Conservation (phyloP, 2,329 filamentous ascomycete species). For the Aspergillus brasiliensis region DNA sequence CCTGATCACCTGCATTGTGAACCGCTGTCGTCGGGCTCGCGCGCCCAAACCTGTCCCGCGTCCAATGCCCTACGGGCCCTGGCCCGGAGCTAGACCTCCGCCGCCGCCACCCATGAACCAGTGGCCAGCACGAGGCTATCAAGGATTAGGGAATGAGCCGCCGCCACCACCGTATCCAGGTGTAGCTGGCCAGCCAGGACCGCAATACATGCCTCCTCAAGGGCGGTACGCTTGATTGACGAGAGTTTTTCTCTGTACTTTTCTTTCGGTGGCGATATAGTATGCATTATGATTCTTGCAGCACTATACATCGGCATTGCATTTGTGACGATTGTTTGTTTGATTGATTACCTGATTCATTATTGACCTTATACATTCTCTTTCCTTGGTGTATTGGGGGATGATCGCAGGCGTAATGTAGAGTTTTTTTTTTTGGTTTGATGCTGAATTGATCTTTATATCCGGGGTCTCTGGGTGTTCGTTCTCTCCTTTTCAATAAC, state of each 20-base stretch:
- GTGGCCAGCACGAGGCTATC: slow-evolving; percentile 30
- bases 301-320: neutral
- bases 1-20: slow-evolving; percentile 67
- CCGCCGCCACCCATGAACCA: slow-evolving; percentile 22
- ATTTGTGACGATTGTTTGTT: neutral
- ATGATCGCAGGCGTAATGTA: neutral
- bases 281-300: slow-evolving; percentile 8
- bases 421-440: neutral
- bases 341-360: too few relatives aligned
- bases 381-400: too few relatives aligned
- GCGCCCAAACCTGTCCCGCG: slow-evolving; percentile 23
- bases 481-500: too few relatives aligned
- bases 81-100: slow-evolving; percentile 14
- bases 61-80: slow-evolving; percentile 15
- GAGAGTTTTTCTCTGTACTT: slow-evolving; percentile 5
- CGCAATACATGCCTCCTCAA: slow-evolving; percentile 3
- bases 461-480: too few relatives aligned
- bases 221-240: slow-evolving; percentile 30
- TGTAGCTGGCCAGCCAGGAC: slow-evolving; percentile 9
- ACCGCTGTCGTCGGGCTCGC: slow-evolving; percentile 54
- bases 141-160: slow-evolving; percentile 22
- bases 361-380: too few relatives aligned
- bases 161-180: slow-evolving; percentile 24
- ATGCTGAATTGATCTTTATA: neutral
- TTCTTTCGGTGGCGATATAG: neutral